Evolutionary conservation across 108 stramenopile genomes (phyloP), one percentile per base, ranked within the genome.

Genomic region (Skeletonema menzelii): DNA sequence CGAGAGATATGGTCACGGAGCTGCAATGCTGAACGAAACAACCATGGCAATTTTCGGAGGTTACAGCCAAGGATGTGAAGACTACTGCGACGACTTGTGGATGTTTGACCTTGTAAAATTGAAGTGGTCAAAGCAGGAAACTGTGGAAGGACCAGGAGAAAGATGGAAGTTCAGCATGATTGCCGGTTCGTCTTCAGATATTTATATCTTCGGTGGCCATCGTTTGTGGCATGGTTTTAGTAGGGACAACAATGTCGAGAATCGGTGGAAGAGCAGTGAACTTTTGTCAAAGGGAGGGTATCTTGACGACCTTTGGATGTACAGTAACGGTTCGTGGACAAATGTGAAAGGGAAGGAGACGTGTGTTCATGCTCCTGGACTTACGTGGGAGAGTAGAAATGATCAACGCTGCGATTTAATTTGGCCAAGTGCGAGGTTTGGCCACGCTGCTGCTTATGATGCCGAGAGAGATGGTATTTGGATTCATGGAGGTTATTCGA

Each of bases 41-140:
- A 88, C 84, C n/a, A 84, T 95, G 88, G 67, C 86, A 3, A 67
- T 95, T 12, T 95, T 86, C 59, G 94, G 92, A 27, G 94, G 94
- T 2, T 94, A 91, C 70, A 72, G 75, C 20, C 85, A 87, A 10
- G 72, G 85, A 12, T 95, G 94, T 72, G 87, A 86, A 65, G 94
- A 95, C 74, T 95, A 89, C 62, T 95, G 94, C 63, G 87, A 87
- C 59, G 94, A 95, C 66, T 61, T 89, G 59, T 95, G 94, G 94
- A 19, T 76, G n/a, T 90, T 95, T 66, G 89, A 92, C 70, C 63
- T 89, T 4, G 47, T 79, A 8, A 71, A 73, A 63, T 73, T 85
- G 49, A 53, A 76, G 35, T 91, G 88, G 84, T 80, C 73, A 60
- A 85, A 87, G 59, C 53, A 83, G 24, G 77, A 77, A 31, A 27